Evolutionary conservation across 1,139 yeast genomes (phyloP).

Genomic region (Nadsonia starkeyi-henricii): DNA sequence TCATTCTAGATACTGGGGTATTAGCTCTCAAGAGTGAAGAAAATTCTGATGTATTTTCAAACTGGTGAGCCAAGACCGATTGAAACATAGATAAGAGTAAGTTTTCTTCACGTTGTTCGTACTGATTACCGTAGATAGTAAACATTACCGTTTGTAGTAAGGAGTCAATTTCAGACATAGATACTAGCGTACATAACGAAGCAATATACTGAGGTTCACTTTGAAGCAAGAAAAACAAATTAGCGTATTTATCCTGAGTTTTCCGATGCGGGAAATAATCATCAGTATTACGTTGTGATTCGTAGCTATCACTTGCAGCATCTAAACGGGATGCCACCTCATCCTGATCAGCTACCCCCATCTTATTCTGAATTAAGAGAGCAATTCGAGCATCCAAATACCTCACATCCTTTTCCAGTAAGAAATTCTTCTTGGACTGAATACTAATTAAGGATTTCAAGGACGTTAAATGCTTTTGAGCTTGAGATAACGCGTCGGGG

Average conservation of each 20-base stretch:
- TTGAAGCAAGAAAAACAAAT: conserved; percentile 27
- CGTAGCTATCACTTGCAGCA: conserved; percentile 9
- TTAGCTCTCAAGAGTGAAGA: conserved; percentile 27
- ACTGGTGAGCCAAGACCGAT: conserved; percentile 27
- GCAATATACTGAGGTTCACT: conserved; percentile 29
- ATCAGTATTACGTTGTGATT: conserved; percentile 8
- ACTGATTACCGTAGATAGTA: conserved; percentile 31
- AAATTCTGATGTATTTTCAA: conserved; percentile 26
- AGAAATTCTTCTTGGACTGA: conserved; percentile 26
- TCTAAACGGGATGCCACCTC: conserved; percentile 25
- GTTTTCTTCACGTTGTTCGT: conserved; percentile 31
- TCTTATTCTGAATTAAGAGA: conserved; percentile 27
- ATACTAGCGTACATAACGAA: conserved; percentile 23
- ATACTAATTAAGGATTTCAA: conserved; percentile 26
- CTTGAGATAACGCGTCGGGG: conserved; percentile 25
- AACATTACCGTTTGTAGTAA: conserved; percentile 31
- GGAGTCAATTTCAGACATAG: conserved; percentile 28
- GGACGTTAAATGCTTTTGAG: conserved; percentile 23
- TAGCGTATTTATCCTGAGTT: conserved; percentile 24
- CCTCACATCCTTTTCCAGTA: conserved; percentile 28
- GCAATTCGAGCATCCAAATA: conserved; percentile 29
- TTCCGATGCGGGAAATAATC: conserved; percentile 20
- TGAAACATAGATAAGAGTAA: conserved; percentile 28
- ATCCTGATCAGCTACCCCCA: conserved; percentile 26
- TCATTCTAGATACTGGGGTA: conserved; percentile 31